Conservation (phyloP, 345 rosid genomes). For the Eutrema heterophyllum region DNA sequence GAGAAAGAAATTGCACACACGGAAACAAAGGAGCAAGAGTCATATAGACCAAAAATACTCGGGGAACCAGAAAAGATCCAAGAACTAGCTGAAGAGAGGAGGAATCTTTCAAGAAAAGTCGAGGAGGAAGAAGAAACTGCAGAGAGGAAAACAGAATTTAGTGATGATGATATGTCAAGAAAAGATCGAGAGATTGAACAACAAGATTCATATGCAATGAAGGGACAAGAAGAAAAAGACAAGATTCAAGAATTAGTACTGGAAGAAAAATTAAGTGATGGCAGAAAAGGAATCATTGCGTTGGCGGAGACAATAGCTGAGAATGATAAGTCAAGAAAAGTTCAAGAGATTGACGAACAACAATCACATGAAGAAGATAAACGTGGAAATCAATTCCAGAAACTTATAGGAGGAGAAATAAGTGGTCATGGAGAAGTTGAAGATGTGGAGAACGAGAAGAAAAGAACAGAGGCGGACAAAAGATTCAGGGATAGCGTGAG, state of each 20-base stretch:
- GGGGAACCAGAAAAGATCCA: not conserved
- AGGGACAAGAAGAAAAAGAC: not conserved
- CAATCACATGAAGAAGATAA: not conserved
- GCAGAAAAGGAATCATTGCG: not conserved
- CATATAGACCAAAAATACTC: slow-evolving; percentile 1
- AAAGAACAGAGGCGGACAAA: not conserved
- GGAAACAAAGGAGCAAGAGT: slow-evolving; percentile 1
- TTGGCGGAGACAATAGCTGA: not conserved
- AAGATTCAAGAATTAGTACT: not conserved
- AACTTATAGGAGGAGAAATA: not conserved
- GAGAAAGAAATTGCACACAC: not conserved
- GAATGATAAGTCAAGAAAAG: not conserved
- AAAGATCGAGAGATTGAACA: not conserved
- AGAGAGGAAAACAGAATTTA: not conserved
- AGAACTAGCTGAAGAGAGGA: slow-evolving; percentile 6
- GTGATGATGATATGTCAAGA: not conserved
- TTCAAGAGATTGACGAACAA: slow-evolving; percentile 3
- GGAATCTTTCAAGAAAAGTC: not conserved
- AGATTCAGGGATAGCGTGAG: not conserved
- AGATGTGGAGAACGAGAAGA: not conserved
- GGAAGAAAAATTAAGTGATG: slow-evolving; percentile 11
- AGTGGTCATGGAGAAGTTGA: not conserved
- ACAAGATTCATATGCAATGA: not conserved
- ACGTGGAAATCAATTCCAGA: not conserved
- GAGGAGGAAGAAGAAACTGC: not conserved